Percentiles rank a stretch among this genome's conserved stretches.
These are phyloP conservation scores for Rasamsonia emersonii DNA, from an alignment of 2,329 filamentous ascomycete genomes.

Conservation along the genomic window DNA sequence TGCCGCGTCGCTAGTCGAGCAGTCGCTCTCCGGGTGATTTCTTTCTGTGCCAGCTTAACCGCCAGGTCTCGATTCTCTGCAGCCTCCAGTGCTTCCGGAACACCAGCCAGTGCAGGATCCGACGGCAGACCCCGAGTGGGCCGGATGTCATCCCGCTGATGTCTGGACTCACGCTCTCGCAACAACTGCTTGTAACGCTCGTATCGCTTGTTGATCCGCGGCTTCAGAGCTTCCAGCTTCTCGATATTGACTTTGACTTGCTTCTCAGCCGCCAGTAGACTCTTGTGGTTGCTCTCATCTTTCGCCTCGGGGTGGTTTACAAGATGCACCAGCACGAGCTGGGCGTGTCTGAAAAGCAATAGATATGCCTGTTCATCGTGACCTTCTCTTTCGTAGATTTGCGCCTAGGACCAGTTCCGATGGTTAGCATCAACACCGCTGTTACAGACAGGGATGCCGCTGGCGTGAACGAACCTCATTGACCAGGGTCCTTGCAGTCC, in stretches of 20 bases:
- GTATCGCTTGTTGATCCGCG: constrained; percentile 63
- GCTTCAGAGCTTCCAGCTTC: constrained; percentile 70
- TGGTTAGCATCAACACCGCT: background rate
- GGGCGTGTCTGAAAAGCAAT: constrained; percentile 80
- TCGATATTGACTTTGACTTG: constrained; percentile 57
- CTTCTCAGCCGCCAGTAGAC: constrained; percentile 49
- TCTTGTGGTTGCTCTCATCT: constrained; percentile 49
- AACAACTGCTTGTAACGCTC: constrained; percentile 55
- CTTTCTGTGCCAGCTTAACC: constrained; percentile 64
- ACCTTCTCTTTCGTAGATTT: constrained; percentile 75
- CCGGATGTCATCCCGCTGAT: constrained; percentile 5
- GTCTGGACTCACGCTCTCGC: constrained; percentile 35
- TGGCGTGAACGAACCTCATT: constrained; percentile 59
- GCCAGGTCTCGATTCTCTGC: constrained; percentile 66
- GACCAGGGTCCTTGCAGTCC: constrained; percentile 68
- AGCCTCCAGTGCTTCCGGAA: constrained; percentile 57
- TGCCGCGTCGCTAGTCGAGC: constrained; percentile 50
- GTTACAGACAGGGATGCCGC: constrained; percentile 1
- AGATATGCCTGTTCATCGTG: constrained; percentile 85
- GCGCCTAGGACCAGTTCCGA: constrained; percentile 48
- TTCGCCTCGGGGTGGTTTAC: constrained; percentile 67
- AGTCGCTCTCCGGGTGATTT: constrained; percentile 60
- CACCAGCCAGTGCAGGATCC: constrained; percentile 55
- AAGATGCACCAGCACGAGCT: constrained; percentile 70
- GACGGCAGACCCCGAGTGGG: constrained; percentile 13